Conservation (phyloP, 805 yeast species). For the Saturnispora silvae region DNA sequence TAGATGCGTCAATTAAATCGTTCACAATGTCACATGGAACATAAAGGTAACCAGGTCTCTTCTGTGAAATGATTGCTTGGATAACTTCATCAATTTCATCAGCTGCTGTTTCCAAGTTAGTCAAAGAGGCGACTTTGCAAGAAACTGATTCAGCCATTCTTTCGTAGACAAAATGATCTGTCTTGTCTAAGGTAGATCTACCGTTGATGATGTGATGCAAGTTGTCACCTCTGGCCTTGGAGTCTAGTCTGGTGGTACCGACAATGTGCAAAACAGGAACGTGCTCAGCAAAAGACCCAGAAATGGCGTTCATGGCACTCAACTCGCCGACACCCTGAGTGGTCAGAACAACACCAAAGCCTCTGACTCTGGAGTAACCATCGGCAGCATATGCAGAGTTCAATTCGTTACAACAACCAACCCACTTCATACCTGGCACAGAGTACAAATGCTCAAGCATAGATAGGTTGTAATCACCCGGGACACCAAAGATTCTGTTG, state of each 20-base stretch:
- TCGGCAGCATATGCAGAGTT: constrained; percentile 88
- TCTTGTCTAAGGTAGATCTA: constrained; percentile 31
- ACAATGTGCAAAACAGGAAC: constrained; percentile 77
- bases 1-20: constrained; percentile 27
- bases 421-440: constrained; percentile 44
- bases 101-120: constrained; percentile 36
- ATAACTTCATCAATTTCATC: constrained; percentile 62
- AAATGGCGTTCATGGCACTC: constrained; percentile 70
- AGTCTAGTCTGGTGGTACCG: constrained; percentile 51
- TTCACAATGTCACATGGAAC: constrained; percentile 65
- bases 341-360: constrained; percentile 56
- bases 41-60: constrained; percentile 75
- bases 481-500: constrained; percentile 61
- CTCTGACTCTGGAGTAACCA: constrained; percentile 61
- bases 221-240: constrained; percentile 21
- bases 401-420: constrained; percentile 81
- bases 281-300: constrained; percentile 76
- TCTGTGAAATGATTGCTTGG: constrained; percentile 38
- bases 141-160: constrained; percentile 47
- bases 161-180: constrained; percentile 60
- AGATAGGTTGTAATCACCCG: constrained; percentile 65
- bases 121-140: constrained; percentile 43
- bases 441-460: constrained; percentile 59
- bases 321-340: constrained; percentile 90
- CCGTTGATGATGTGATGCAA: constrained; percentile 56